phyloP scores from a whole-genome alignment of 148 eudicot species.

The Fallopia convolvulus region DNA sequence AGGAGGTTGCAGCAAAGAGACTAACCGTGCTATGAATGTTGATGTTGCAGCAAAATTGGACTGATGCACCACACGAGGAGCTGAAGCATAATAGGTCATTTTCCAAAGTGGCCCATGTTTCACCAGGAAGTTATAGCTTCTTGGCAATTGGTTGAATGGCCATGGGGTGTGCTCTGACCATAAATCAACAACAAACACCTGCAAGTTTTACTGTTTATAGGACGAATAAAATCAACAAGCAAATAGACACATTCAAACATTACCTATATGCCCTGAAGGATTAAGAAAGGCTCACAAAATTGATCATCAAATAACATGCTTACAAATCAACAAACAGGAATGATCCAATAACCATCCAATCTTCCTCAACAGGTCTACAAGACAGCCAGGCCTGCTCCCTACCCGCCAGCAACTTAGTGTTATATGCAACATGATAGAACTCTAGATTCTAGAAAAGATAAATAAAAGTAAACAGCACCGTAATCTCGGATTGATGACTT shows the following conservation, averaged over 20 bases:
- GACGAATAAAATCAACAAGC: conserved; percentile 30
- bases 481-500: neutral
- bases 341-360: neutral
- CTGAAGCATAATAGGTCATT: conserved; percentile 78
- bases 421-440: neutral
- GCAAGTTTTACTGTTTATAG: conserved; percentile 41
- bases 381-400: neutral
- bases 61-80: conserved; percentile 88
- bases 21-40: conserved; percentile 91
- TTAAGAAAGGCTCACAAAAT: neutral
- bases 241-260: conserved; percentile 12
- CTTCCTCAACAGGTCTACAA: neutral
- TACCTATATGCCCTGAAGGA: neutral
- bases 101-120: conserved; percentile 91
- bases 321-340: neutral
- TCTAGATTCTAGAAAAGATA: neutral
- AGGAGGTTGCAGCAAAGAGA: neutral
- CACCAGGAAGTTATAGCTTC: conserved; percentile 91
- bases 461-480: neutral
- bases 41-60: conserved; percentile 96
- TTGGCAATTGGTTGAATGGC: conserved; percentile 96
- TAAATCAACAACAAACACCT: conserved; percentile 93
- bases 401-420: neutral
- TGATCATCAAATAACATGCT: neutral
- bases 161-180: conserved; percentile 98